phyloP scores from a whole-genome alignment of 345 rosid species.

The Trapa bicornis region DNA sequence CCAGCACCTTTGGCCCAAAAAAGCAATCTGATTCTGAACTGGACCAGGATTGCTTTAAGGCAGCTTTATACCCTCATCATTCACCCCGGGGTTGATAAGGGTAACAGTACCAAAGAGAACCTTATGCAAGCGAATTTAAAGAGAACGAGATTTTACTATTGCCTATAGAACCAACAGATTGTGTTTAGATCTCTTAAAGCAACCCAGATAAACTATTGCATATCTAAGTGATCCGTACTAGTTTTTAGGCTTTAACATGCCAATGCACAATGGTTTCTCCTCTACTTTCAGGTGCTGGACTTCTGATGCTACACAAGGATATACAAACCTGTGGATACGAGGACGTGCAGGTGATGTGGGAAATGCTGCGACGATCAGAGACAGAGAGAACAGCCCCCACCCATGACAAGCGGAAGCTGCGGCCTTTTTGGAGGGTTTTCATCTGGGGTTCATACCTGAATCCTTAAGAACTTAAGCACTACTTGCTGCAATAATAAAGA shows the following conservation, averaged over 20 bases:
- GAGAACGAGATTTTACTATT: background rate
- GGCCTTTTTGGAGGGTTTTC: slow-evolving; percentile 45
- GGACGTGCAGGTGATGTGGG: slow-evolving; percentile 72
- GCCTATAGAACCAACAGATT: background rate
- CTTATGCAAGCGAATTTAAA: background rate
- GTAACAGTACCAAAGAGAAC: background rate
- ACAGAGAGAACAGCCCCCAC: slow-evolving; percentile 16
- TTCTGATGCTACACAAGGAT: slow-evolving; percentile 52
- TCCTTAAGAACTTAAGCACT: background rate
- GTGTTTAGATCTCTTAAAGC: background rate
- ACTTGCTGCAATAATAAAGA: background rate
- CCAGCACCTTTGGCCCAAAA: background rate
- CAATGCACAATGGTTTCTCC: background rate
- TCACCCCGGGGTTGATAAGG: background rate
- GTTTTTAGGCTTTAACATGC: background rate
- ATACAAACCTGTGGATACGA: slow-evolving; percentile 53
- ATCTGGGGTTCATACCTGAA: slow-evolving; percentile 25
- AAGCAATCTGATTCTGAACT: background rate
- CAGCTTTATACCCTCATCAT: background rate
- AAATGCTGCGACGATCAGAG: slow-evolving; percentile 48
- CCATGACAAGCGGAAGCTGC: slow-evolving; percentile 28
- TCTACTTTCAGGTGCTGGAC: slow-evolving; percentile 27
- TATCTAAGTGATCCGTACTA: background rate
- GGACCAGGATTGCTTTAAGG: background rate
- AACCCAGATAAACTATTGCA: background rate